phyloP scores from a whole-genome alignment of 441 rosid genomes.

The Pelargonium citronellum region DNA sequence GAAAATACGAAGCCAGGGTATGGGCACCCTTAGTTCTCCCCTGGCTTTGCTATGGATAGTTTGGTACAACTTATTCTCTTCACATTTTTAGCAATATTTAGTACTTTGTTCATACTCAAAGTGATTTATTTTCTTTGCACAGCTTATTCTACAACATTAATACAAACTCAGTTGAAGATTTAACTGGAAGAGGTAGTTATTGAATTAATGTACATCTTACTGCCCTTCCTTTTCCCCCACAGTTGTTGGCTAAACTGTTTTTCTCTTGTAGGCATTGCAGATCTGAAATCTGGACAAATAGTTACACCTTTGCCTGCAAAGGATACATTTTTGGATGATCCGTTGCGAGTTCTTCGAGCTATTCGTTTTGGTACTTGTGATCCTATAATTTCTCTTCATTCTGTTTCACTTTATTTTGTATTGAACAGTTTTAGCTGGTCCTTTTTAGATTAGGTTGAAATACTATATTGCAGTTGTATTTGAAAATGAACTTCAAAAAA shows the following conservation, averaged over 20 bases:
- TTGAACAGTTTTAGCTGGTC: neutral
- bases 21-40: neutral
- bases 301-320: constrained; percentile 79
- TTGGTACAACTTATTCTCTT: neutral
- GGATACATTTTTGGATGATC: constrained; percentile 90
- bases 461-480: neutral
- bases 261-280: constrained; percentile 56
- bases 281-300: constrained; percentile 71
- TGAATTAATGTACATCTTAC: constrained; percentile 15
- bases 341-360: constrained; percentile 82
- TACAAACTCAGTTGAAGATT: constrained; percentile 66
- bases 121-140: constrained; percentile 25
- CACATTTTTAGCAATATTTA: neutral
- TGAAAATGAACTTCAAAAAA: neutral
- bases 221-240: neutral
- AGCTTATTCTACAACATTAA: constrained; percentile 93
- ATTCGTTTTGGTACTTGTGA: constrained; percentile 74
- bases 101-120: constrained; percentile 7
- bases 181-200: constrained; percentile 70
- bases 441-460: neutral
- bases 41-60: constrained; percentile 5
- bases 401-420: constrained; percentile 11
- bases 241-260: neutral
- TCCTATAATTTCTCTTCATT: constrained; percentile 6
- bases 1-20: neutral